phyloP scores from a whole-genome alignment of 1,284 basidiomycete genomes.

The Xerocomus amazonicus region DNA sequence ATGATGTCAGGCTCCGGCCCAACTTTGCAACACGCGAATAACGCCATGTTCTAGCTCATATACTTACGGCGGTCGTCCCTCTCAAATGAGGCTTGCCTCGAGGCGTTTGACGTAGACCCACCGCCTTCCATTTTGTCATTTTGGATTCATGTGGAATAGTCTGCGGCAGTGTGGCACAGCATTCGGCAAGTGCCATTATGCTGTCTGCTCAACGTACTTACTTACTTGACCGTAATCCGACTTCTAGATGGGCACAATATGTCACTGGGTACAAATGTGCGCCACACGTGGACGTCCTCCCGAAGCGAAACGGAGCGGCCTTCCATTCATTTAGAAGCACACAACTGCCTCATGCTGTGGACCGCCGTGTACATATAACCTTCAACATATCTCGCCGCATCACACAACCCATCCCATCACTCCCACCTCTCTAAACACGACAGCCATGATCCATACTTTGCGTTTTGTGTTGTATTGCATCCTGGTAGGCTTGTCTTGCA shows the following conservation, averaged over 20 bases:
- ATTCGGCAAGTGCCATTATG: neutral
- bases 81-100: constrained; percentile 29
- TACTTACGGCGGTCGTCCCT: constrained; percentile 10
- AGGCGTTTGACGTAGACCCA: constrained; percentile 25
- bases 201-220: no score
- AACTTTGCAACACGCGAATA: constrained; percentile 13
- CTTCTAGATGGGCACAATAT: neutral
- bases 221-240: neutral
- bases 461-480: constrained; percentile 29
- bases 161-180: constrained; percentile 9
- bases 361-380: constrained; percentile 26
- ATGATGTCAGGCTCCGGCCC: constrained; percentile 4
- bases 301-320: constrained; percentile 20
- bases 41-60: constrained; percentile 10
- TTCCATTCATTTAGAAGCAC: constrained; percentile 28
- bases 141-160: neutral
- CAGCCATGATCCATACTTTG: constrained; percentile 30
- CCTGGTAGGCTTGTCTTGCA: constrained; percentile 19
- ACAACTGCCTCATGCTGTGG: constrained; percentile 28
- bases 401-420: constrained; percentile 7
- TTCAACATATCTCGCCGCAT: constrained; percentile 13
- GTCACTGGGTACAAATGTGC: constrained; percentile 7
- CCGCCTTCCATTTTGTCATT: constrained; percentile 17
- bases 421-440: constrained; percentile 2
- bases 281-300: constrained; percentile 14